phyloP scores from a whole-genome alignment of 148 eudicot genomes.

The Spergularia bocconei region DNA sequence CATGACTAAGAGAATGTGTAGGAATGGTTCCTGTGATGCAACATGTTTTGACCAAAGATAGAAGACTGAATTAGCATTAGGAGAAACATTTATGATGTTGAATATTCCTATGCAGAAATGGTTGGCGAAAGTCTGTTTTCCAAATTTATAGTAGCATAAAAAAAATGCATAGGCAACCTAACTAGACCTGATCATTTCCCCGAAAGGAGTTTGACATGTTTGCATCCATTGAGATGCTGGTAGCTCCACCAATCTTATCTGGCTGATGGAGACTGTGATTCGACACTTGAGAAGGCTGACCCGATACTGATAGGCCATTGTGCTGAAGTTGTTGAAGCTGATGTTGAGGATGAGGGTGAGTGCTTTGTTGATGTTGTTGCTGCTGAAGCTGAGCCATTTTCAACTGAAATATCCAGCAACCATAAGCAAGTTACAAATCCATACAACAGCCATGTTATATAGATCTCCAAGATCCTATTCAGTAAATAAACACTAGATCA shows the following conservation, averaged over 20 bases:
- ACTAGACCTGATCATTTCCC: constrained; percentile 78
- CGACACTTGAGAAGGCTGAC: constrained; percentile 51
- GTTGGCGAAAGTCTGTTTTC: background rate
- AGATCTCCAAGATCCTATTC: background rate
- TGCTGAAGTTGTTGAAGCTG: constrained; percentile 53
- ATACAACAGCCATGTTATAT: background rate
- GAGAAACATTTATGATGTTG: background rate
- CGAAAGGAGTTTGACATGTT: constrained; percentile 71
- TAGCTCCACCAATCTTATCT: constrained; percentile 55
- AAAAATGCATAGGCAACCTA: constrained; percentile 17
- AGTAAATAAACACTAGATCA: background rate
- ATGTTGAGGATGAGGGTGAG: constrained; percentile 33
- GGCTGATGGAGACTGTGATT: constrained; percentile 48
- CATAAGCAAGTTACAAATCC: background rate
- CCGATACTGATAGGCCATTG: constrained; percentile 52
- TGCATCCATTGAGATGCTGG: constrained; percentile 60
- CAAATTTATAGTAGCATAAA: background rate
- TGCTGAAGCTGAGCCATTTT: constrained; percentile 59
- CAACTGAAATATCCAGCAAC: constrained; percentile 30
- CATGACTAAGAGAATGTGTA: background rate
- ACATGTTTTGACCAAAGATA: background rate
- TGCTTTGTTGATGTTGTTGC: constrained; percentile 39
- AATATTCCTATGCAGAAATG: background rate
- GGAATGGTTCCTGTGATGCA: background rate
- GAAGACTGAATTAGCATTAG: background rate